phyloP scores from a whole-genome alignment of 768 basidiomycete species.

The Naganishia vaughanmartiniae region DNA sequence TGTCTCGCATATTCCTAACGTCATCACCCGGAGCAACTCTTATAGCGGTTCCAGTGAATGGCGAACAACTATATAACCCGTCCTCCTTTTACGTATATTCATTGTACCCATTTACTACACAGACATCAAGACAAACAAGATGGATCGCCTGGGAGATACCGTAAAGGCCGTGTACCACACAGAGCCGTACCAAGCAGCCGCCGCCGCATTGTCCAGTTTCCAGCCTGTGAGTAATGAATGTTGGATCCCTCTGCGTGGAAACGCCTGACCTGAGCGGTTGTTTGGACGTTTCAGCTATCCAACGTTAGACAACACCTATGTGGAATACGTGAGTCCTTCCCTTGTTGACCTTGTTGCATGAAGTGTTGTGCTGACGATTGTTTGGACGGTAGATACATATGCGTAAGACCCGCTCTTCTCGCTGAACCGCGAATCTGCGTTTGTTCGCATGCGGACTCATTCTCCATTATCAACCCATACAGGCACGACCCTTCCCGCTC shows the following conservation, averaged over 20 bases:
- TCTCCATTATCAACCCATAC: constrained; percentile 7
- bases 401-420: constrained; percentile 11
- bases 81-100: neutral
- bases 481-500: constrained; percentile 47
- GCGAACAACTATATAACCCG: neutral
- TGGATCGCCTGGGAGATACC: constrained; percentile 19
- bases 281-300: too few relatives aligned
- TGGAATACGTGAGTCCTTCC: constrained; percentile 39
- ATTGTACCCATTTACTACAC: neutral
- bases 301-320: constrained; percentile 48
- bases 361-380: neutral
- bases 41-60: neutral
- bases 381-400: constrained; percentile 17
- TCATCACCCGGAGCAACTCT: neutral
- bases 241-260: too few relatives aligned
- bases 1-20: neutral
- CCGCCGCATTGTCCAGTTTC: constrained; percentile 42
- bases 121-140: neutral
- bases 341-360: neutral
- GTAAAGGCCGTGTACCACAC: constrained; percentile 39
- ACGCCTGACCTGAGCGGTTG: too few relatives aligned
- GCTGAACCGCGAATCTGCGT: neutral
- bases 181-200: constrained; percentile 37
- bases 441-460: neutral
- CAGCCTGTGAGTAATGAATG: constrained; percentile 44